Evolutionary conservation across 805 yeast species (phyloP).

Genomic region (Candida anglica): DNA sequence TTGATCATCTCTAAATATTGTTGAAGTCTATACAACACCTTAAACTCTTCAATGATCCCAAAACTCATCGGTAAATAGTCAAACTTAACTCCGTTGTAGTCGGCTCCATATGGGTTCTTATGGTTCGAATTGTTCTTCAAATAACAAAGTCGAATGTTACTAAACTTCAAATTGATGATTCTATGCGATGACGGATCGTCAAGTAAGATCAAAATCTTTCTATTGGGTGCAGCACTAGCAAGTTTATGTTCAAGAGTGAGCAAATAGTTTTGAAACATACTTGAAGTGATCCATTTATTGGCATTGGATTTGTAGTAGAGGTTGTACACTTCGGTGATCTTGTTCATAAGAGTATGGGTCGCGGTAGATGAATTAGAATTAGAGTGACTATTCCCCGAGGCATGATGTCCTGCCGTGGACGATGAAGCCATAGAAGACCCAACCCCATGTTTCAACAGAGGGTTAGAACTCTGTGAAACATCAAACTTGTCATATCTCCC

Average conservation of each 20-base stretch:
- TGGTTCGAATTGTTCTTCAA: slow-evolving; percentile 36
- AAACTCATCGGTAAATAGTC: slow-evolving; percentile 59
- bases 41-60: slow-evolving; percentile 62
- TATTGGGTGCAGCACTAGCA: slow-evolving; percentile 32
- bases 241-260: slow-evolving; percentile 57
- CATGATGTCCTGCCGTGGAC: slow-evolving; percentile 11
- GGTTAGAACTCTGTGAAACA: slow-evolving; percentile 22
- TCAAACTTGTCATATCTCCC: slow-evolving; percentile 52
- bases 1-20: slow-evolving; percentile 49
- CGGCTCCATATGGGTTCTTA: slow-evolving; percentile 27
- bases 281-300: slow-evolving; percentile 61
- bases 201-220: slow-evolving; percentile 52
- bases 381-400: no score
- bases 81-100: slow-evolving; percentile 44
- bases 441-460: slow-evolving; percentile 17
- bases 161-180: slow-evolving; percentile 39
- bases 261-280: slow-evolving; percentile 59
- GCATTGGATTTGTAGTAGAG: slow-evolving; percentile 56
- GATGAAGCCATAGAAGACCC: no score
- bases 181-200: slow-evolving; percentile 65
- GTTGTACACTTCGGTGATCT: slow-evolving; percentile 48
- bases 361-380: slow-evolving; percentile 8
- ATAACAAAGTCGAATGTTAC: slow-evolving; percentile 30
- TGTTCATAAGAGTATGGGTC: slow-evolving; percentile 21
- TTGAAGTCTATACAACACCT: slow-evolving; percentile 51